Evolutionary conservation across 371 early-diverging fungal genomes (phyloP), one percentile per base, ranked within the genome.

Genomic region (Phascolomyces articulosus): DNA sequence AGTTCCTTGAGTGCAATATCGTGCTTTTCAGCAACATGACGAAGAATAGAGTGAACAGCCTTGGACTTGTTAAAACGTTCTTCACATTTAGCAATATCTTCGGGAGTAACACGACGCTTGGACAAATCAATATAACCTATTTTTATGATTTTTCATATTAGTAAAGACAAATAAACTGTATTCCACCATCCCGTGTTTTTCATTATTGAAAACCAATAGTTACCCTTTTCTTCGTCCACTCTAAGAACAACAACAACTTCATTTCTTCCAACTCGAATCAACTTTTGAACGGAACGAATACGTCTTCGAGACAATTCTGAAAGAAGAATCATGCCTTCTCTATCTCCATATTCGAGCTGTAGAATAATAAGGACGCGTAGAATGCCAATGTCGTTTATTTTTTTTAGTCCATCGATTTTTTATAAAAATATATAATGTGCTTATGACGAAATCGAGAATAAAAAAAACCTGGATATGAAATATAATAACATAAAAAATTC

Each of bases 171-270:
- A 9, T 34, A 9, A 9, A 34, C 34, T 34, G 6, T 2, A 34
- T 34, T 34, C 0, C 6, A 34, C 34, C 6, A 9, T 34, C 34
- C 31, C 11, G 6, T 34, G 6, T 34, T 9, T 1, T 11, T 34
- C 34, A 9, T 11, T 34, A 6, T 34, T 11, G 6, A 68, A 99
- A 78, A 83, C 99, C 99, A 78, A 99, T 98, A 85, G 99, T 51
- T 75, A 92, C 95, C 99, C 85, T 99, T 99, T 75, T 98, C 98
- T 83, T 95, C 92, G 82, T 99, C 99, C 16, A 99, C 99, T 73
- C 98, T 88, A 74, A 98, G 85, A 51, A 99, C 99, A 59, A 96
- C 94, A 56, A 96, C 98, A 48, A 98, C 96, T 79, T 99, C 99
- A 71, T 95, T 94, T 72, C 92, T 86, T 47, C 99, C 99, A 31